These are phyloP conservation scores for Solanum arcanum DNA, from an alignment of 257 asterid species.

Conservation along the genomic window DNA sequence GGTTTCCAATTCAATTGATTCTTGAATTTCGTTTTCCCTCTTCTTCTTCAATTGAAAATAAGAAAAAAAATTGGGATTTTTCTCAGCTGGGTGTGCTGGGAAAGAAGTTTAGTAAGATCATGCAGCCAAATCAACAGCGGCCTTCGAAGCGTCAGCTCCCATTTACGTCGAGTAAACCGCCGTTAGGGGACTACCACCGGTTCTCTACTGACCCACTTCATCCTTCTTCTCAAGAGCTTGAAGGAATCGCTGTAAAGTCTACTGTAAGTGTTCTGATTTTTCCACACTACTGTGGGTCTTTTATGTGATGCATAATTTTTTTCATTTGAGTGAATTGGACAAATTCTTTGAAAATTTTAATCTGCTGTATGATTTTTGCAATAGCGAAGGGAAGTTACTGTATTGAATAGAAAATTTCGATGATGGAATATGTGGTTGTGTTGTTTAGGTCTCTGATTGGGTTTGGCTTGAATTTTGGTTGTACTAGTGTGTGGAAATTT, in stretches of 20 bases:
- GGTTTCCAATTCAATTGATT: neutral
- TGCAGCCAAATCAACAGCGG: constrained; percentile 25
- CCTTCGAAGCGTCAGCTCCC: constrained; percentile 33
- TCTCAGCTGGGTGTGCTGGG: constrained; percentile 4
- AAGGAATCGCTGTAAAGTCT: constrained; percentile 50
- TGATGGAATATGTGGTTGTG: neutral
- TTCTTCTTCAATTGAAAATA: constrained; percentile 6
- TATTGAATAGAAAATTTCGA: neutral
- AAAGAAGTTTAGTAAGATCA: constrained; percentile 24
- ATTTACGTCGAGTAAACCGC: constrained; percentile 56
- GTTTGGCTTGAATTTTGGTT: neutral
- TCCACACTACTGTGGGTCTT: neutral
- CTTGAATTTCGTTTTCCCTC: neutral
- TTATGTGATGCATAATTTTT: neutral
- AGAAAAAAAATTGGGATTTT: neutral
- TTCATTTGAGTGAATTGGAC: neutral
- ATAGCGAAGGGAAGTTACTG: neutral
- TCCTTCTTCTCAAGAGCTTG: constrained; percentile 20
- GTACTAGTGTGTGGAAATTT: neutral
- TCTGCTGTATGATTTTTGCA: neutral
- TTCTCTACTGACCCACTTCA: constrained; percentile 35
- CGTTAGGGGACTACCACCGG: constrained; percentile 65
- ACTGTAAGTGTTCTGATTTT: constrained; percentile 36
- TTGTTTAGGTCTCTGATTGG: constrained; percentile 8
- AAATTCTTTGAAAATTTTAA: neutral